Evolutionary conservation across 495 filamentous ascomycete species (phyloP), one percentile per base, ranked within the genome.

Genomic region (Glutinoglossum americanum): DNA sequence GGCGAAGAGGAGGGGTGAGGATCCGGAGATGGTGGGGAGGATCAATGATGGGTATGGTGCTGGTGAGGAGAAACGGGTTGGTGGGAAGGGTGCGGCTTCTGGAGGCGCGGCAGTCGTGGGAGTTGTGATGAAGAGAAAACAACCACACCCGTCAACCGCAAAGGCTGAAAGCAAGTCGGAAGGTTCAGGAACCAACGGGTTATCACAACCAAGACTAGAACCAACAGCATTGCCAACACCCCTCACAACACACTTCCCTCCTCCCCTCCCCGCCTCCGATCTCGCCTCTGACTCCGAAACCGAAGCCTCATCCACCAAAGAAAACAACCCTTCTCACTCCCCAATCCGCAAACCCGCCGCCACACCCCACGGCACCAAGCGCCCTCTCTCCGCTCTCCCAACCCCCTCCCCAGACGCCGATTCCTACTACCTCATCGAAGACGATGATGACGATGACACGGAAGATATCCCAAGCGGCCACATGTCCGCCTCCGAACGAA

Each of bases 1-100:
- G 64, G 82, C 82, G 21, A 80, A 75, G 62, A 64, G 66, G 44
- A 68, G 81, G 61, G 82, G 82, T 15, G 81, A 83, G 60, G 78
- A 79, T 26, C 61, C 65, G 9, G 65, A 62, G 3, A 64, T 69
- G 15, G 61, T 54, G 0, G 51, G 66, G 37, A 28, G 17, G 37
- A 61, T 57, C 35, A 58, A 61, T 27, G 44, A 48, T 27, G 35
- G 49, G 19, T n/a, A n/a, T n/a, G n/a, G n/a, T n/a, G n/a, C n/a
- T n/a, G n/a, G n/a, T n/a, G 44, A 59, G 56, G 45, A 58, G 10
- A 60, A 23, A 21, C 9, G 28, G 44, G n/a, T 21, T n/a, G 23
- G n/a, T 0, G 11, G 57, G 51, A 39, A 39, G 30, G n/a, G n/a
- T n/a, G n/a, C n/a, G n/a, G n/a, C n/a, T n/a, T n/a, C n/a, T 33